Evolutionary conservation across 345 rosid species (phyloP).

Genomic region (Combretum micranthum): DNA sequence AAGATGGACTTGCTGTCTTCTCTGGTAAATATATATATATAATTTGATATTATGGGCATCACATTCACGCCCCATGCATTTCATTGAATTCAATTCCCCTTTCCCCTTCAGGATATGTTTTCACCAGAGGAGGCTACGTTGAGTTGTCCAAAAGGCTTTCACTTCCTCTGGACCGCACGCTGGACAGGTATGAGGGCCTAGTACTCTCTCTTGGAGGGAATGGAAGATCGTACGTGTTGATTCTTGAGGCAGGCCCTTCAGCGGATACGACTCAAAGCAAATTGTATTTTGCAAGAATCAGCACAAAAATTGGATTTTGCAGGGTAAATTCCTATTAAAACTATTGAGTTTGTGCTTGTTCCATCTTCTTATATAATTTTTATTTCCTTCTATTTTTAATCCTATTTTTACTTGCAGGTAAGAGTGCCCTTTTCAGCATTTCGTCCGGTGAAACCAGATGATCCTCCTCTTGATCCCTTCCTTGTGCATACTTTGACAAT

Average conservation of each 20-base stretch:
- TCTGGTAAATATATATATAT: conserved; percentile 42
- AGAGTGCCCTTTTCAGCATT: conserved; percentile 91
- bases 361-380: not conserved
- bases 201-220: conserved; percentile 95
- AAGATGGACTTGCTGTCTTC: conserved; percentile 75
- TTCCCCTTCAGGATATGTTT: conserved; percentile 65
- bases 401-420: conserved; percentile 43
- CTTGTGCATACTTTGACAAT: conserved; percentile 86
- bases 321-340: conserved; percentile 36
- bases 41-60: not conserved
- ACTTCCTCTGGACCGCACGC: conserved; percentile 78
- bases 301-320: conserved; percentile 88
- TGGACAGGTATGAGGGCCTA: conserved; percentile 78
- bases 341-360: not conserved
- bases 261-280: conserved; percentile 82
- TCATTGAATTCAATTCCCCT: not conserved
- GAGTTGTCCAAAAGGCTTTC: conserved; percentile 75
- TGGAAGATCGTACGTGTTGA: conserved; percentile 84
- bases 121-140: conserved; percentile 85
- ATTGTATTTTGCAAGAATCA: conserved; percentile 80
- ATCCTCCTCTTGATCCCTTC: conserved; percentile 89
- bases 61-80: not conserved
- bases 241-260: conserved; percentile 96
- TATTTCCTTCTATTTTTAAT: too few species aligned
- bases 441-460: conserved; percentile 93